Percentiles rank a stretch among this genome's conserved stretches.
These are phyloP conservation scores for Warburgia ugandensis DNA, from an alignment of 164 flowering plant genomes.

Conservation along the genomic window DNA sequence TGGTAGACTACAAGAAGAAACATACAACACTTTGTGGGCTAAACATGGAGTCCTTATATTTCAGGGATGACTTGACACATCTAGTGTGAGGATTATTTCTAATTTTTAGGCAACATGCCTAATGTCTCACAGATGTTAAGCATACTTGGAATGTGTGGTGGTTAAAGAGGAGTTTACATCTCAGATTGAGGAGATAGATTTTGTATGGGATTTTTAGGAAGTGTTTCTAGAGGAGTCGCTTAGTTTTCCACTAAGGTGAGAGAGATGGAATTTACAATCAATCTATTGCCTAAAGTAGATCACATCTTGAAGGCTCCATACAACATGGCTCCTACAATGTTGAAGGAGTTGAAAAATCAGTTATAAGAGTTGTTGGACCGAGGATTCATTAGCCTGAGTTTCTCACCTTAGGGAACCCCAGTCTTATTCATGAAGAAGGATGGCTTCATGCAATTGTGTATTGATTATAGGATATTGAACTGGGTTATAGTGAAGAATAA, in stretches of 20 bases:
- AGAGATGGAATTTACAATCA: not conserved
- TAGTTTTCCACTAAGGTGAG: not conserved
- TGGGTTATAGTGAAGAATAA: too few relatives aligned
- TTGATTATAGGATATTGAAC: too few relatives aligned
- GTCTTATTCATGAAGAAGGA: not conserved
- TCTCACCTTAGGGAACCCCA: not conserved
- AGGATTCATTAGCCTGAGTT: not conserved
- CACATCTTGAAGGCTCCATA: not conserved
- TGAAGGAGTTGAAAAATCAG: not conserved
- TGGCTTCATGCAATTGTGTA: not conserved
- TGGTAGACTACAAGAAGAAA: too few relatives aligned
- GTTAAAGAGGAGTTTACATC: too few relatives aligned
- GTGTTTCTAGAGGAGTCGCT: not conserved
- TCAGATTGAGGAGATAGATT: too few relatives aligned
- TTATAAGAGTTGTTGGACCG: not conserved
- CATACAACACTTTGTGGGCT: too few relatives aligned
- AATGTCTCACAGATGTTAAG: too few relatives aligned
- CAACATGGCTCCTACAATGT: not conserved
- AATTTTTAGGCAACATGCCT: too few relatives aligned
- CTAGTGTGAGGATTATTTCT: too few relatives aligned
- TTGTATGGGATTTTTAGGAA: not conserved
- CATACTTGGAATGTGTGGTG: too few relatives aligned
- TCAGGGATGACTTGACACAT: too few relatives aligned
- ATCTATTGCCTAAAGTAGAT: not conserved
- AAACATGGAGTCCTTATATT: too few relatives aligned